Evolutionary conservation across 441 rosid genomes (phyloP), one percentile per base, ranked within the genome.

Genomic region (Kokia cookei): DNA sequence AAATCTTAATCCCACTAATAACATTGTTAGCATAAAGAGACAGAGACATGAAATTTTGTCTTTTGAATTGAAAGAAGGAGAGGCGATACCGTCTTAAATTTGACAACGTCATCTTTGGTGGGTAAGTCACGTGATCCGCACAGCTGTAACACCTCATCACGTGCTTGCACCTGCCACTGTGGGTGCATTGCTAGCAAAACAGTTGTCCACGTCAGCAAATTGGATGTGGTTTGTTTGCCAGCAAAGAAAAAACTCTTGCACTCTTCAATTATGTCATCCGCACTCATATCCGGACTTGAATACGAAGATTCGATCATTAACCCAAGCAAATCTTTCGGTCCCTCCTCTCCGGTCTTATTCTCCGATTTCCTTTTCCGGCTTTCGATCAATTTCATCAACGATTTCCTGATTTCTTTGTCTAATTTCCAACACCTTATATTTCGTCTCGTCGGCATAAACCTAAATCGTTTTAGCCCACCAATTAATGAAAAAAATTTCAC

Each of bases 161-260:
- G 99, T 92, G 99, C 99, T 81, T 78, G 88, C 82, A 76, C 90
- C 94, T 96, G 99, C 99, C 99, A 96, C 55, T 85, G 86, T 66
- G 97, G 96, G 92, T 96, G 99, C 99, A 91, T 96, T 14, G 98
- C 90, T 42, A 96, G 91, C 48, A 96, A 85, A 73, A 93, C 88
- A 29, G 97, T 90, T 7, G 98, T 91, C 99, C 98, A 96, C 88
- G 99, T 96, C 93, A 95, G 97, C 93, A 95, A 53, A 79, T 93
- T 95, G 62, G 99, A 90, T 24, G 98, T 96, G 86, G 99, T 91
- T 78, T 90, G 97, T 88, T 96, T 93, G 69, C 97, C 98, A 45
- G 99, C 99, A 71, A 96, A 96, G 89, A 96, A 92, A 78, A 96
- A 96, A 79, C 92, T 86, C 80, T 92, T 96, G 85, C 99, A 96